Evolutionary conservation across 202 grass and related monocot species (phyloP).

Genomic region (Sporobolus alterniflorus): DNA sequence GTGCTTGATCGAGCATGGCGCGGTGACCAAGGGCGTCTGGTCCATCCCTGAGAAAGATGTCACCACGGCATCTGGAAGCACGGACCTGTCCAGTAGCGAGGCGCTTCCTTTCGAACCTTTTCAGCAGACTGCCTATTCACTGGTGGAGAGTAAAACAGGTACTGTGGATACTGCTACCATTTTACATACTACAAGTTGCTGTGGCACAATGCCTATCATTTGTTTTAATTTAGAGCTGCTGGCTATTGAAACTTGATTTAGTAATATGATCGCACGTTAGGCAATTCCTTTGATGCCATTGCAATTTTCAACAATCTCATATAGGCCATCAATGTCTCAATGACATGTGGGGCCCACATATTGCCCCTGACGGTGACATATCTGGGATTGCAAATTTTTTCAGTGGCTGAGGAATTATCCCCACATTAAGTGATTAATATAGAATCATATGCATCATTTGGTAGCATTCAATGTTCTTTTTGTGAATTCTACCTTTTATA

Average conservation of each 20-base stretch:
- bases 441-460: not conserved
- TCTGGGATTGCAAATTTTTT: too few relatives aligned
- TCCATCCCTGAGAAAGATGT: conserved; percentile 65
- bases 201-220: not conserved
- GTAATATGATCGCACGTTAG: not conserved
- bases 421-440: conserved; percentile 16
- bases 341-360: too few relatives aligned
- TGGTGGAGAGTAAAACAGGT: conserved; percentile 66
- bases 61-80: not conserved
- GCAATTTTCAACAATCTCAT: too few relatives aligned
- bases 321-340: too few relatives aligned
- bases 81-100: not conserved
- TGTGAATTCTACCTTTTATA: not conserved
- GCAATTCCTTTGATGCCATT: too few relatives aligned
- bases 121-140: conserved; percentile 54
- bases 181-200: not conserved
- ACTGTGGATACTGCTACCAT: not conserved
- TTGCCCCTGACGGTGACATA: too few relatives aligned
- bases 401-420: too few relatives aligned
- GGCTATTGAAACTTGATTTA: not conserved
- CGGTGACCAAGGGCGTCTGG: conserved; percentile 44
- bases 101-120: conserved; percentile 20
- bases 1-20: conserved; percentile 55
- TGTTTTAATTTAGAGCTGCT: not conserved
- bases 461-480: not conserved